These are phyloP conservation scores for Phytophthora quininea DNA, from an alignment of 352 stramenopile species.

Conservation along the genomic window DNA sequence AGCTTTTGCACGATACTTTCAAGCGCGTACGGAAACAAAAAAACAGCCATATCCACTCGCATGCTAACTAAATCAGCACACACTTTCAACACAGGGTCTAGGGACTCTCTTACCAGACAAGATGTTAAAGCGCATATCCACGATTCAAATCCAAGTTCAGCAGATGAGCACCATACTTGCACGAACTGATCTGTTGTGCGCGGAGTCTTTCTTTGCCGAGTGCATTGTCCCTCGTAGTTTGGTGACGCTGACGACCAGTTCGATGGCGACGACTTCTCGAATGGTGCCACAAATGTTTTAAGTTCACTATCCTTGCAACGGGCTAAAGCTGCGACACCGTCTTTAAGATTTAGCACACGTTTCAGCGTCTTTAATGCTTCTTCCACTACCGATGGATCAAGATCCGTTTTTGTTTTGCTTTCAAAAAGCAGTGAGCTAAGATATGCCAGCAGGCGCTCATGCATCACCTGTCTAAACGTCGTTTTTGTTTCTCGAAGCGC, in stretches of 20 bases:
- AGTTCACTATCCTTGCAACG: constrained; percentile 71
- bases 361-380: constrained; percentile 57
- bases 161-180: constrained; percentile 50
- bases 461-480: constrained; percentile 55
- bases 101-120: constrained; percentile 40
- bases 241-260: constrained; percentile 55
- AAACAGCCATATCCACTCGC: constrained; percentile 67
- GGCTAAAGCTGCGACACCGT: constrained; percentile 37
- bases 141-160: constrained; percentile 44
- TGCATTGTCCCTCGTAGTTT: neutral
- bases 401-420: constrained; percentile 14
- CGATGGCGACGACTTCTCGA: constrained; percentile 50
- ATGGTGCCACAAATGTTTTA: constrained; percentile 62
- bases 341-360: constrained; percentile 47
- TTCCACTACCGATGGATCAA: constrained; percentile 44
- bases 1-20: constrained; percentile 39
- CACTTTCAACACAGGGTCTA: constrained; percentile 55
- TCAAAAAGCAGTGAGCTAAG: constrained; percentile 79
- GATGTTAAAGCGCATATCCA: constrained; percentile 69
- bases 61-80: constrained; percentile 49
- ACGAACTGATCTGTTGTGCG: constrained; percentile 24
- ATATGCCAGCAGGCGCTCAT: constrained; percentile 63
- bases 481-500: constrained; percentile 58
- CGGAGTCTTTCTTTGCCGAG: constrained; percentile 1
- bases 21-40: constrained; percentile 73